Base-by-base conservation (phyloP, 768 basidiomycete species). In the Collybia nuda region DNA sequence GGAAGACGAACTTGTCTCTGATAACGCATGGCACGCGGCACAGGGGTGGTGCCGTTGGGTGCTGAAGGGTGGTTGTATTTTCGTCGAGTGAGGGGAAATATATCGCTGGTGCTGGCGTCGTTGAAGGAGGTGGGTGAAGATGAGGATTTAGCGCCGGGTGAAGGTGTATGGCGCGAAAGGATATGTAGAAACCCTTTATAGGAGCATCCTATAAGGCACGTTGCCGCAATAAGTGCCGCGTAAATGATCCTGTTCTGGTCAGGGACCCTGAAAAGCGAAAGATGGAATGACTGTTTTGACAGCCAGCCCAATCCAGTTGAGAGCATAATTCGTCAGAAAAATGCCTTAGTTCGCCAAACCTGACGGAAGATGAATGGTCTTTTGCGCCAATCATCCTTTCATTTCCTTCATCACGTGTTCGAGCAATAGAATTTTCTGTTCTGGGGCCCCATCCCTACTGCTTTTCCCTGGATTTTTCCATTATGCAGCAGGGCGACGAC, bases 401-500 rank as follows among this genome's bases (percentile, higher is more conserved):
- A 42, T 40, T 51, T 45, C 49, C 29, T 22, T 47, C 40, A 44
- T 60, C 59, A 60, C 59, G 59, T 60, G 59, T 19, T 14, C 14
- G 7, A 14, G 19, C 19, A 51, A 28, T 9, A 12, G 46, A 22
- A 14, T 47, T 5, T 40, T 49, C 48, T 44, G 44, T 29, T 44
- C 51, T 6, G 12, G 40, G 18, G n/a, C 23, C 23, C 19, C 5
- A 26, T 11, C 41, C 48, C 47, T 29, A n/a, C 29, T 52, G 47
- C 32, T 38, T 50, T 45, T 52, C 50, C 44, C 50, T 42, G 37
- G 36, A 36, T 47, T 19, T 53, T 19, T 22, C 46, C 24, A 56
- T 48, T 53, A 70, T 68, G 65, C 66, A 65, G 29, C 71, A 67
- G 56, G 75, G 74, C 53, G 89, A 94, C 73, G 90, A 90, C 73